These are phyloP conservation scores for Boeremia lycopersici DNA, from an alignment of 2,329 filamentous ascomycete genomes.

Conservation along the genomic window DNA sequence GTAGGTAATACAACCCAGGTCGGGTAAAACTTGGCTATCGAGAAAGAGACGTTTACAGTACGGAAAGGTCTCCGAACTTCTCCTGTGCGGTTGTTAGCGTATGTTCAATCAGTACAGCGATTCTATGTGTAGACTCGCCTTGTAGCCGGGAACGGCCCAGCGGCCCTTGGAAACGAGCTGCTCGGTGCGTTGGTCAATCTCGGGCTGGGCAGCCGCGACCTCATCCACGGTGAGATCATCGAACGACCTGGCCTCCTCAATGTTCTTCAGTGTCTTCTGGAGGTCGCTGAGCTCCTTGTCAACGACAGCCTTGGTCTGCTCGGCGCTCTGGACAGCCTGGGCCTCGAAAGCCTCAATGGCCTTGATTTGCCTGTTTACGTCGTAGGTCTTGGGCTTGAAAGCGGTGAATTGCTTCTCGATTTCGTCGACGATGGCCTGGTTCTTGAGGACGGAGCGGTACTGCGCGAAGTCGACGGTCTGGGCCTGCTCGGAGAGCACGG, in stretches of 20 bases:
- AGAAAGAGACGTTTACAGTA: conserved; percentile 70
- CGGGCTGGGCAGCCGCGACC: conserved; percentile 88
- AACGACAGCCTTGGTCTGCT: conserved; percentile 95
- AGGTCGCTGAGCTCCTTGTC: conserved; percentile 94
- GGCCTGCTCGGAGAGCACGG: conserved; percentile 80
- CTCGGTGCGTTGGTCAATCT: conserved; percentile 95
- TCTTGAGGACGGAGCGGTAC: conserved; percentile 93
- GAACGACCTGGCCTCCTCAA: conserved; percentile 92
- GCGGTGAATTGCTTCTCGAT: conserved; percentile 93
- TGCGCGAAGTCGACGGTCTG: conserved; percentile 89
- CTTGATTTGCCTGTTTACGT: conserved; percentile 92
- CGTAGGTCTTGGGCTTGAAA: conserved; percentile 94
- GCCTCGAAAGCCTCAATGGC: conserved; percentile 97
- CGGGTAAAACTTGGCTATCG: conserved; percentile 37
- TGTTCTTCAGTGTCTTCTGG: conserved; percentile 94
- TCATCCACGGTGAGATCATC: conserved; percentile 98
- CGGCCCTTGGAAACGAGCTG: conserved; percentile 96
- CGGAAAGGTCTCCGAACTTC: conserved; percentile 96
- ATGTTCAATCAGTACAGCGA: background rate
- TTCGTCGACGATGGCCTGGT: conserved; percentile 92
- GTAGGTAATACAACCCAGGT: conserved; percentile 48
- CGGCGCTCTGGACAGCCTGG: conserved; percentile 94
- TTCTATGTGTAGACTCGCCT: conserved; percentile 65
- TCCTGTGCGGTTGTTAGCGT: conserved; percentile 72
- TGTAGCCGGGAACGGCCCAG: conserved; percentile 98